Percentiles rank a stretch among this genome's conserved stretches.
Evolutionary conservation across 73 alveolate species (phyloP).

Genomic region (Paramecium pentaurelia): DNA sequence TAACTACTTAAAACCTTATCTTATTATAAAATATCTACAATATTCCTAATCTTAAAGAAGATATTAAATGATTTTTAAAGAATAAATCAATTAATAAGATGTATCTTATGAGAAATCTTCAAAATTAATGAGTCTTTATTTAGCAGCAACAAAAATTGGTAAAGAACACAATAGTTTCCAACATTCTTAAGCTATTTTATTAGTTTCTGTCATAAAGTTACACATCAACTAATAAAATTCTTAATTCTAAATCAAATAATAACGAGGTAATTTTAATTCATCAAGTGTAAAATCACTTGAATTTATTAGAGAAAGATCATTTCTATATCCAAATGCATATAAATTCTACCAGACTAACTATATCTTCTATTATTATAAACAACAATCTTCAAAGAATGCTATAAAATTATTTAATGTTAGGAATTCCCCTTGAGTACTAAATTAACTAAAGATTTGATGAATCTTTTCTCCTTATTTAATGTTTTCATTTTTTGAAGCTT

Average conservation of each 20-base stretch:
- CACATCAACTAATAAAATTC: conserved; percentile 61
- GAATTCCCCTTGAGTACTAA: conserved; percentile 53
- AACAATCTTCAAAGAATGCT: conserved; percentile 66
- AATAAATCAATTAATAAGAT: background rate
- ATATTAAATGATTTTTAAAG: background rate
- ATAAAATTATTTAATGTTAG: conserved; percentile 65
- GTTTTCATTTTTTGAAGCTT: conserved; percentile 72
- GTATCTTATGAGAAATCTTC: background rate
- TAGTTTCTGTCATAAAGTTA: background rate
- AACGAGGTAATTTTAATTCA: conserved; percentile 72
- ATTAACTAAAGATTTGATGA: conserved; percentile 38
- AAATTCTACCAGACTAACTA: conserved; percentile 78
- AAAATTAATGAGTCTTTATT: background rate
- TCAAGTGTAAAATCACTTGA: conserved; percentile 5
- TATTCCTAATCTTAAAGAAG: background rate
- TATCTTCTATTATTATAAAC: conserved; percentile 27
- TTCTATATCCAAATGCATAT: conserved; percentile 67
- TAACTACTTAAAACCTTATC: background rate
- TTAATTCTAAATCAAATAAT: conserved; percentile 62
- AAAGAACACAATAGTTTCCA: conserved; percentile 72
- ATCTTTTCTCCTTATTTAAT: conserved; percentile 63
- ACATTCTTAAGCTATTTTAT: conserved; percentile 69
- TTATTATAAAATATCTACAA: background rate
- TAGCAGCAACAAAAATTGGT: background rate
- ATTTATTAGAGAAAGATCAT: conserved; percentile 68